phyloP scores from a whole-genome alignment of 441 rosid genomes.

The Mallotus japonicus region DNA sequence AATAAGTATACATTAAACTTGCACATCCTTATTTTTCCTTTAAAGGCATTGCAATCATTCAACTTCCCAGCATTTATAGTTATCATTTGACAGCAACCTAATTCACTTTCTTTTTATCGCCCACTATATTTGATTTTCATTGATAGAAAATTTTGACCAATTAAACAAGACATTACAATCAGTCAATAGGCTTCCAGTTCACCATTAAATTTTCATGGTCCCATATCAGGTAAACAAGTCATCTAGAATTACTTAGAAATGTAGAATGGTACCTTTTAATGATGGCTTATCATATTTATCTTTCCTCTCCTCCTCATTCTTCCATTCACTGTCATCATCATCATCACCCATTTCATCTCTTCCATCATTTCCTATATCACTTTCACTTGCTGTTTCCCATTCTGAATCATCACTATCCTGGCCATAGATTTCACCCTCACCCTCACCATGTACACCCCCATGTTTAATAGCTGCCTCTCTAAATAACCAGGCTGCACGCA shows the following conservation, averaged over 20 bases:
- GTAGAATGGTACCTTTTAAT: conserved; percentile 53
- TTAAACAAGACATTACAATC: neutral
- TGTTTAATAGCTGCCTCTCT: conserved; percentile 88
- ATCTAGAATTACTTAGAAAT: conserved; percentile 8
- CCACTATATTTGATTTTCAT: neutral
- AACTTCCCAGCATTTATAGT: neutral
- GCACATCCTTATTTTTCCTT: neutral
- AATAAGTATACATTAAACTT: neutral
- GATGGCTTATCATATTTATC: conserved; percentile 58
- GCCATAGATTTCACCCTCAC: conserved; percentile 63
- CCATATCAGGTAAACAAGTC: neutral
- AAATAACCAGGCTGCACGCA: conserved; percentile 97
- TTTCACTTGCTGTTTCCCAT: conserved; percentile 96
- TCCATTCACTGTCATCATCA: conserved; percentile 61
- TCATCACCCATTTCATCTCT: conserved; percentile 70
- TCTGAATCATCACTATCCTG: conserved; percentile 81
- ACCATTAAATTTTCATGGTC: neutral
- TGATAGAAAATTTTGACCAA: too few relatives aligned
- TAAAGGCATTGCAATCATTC: neutral
- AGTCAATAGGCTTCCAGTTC: neutral
- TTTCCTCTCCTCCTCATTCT: conserved; percentile 57
- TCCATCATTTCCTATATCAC: conserved; percentile 83
- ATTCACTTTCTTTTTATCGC: neutral
- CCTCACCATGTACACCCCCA: conserved; percentile 80
- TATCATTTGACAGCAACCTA: neutral